These are phyloP conservation scores for Phlegmacium glaucopus DNA, from an alignment of 768 basidiomycete species.

Conservation along the genomic window DNA sequence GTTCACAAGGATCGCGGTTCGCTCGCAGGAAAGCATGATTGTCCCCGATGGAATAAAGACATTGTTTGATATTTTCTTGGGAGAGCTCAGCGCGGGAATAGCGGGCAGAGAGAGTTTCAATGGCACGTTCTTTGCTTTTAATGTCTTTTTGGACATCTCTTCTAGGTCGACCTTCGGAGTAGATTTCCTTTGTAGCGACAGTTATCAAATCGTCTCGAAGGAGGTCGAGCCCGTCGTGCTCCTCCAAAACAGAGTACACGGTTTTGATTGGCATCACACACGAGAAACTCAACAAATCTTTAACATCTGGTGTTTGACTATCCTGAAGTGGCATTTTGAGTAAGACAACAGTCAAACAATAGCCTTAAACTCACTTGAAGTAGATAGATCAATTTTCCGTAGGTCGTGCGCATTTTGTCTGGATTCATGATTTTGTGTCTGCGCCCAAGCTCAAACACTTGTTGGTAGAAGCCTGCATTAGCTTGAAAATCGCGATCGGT, in stretches of 20 bases:
- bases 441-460: conserved; percentile 77
- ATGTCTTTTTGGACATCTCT: conserved; percentile 85
- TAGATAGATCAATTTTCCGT: conserved; percentile 82
- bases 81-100: conserved; percentile 57
- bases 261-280: conserved; percentile 78
- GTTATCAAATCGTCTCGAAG: conserved; percentile 76
- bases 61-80: conserved; percentile 70
- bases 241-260: conserved; percentile 65
- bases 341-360: not conserved
- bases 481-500: conserved; percentile 75
- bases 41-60: conserved; percentile 85
- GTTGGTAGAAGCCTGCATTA: conserved; percentile 78
- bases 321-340: conserved; percentile 45
- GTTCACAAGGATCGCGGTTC: conserved; percentile 86
- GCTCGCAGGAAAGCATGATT: conserved; percentile 85
- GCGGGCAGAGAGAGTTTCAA: conserved; percentile 65
- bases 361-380: conserved; percentile 53
- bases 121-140: conserved; percentile 79
- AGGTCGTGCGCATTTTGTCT: conserved; percentile 87
- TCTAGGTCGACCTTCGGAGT: conserved; percentile 65
- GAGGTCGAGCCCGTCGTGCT: conserved; percentile 58
- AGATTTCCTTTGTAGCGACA: conserved; percentile 79
- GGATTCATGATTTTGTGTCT: conserved; percentile 92
- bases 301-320: conserved; percentile 80
- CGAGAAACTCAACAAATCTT: conserved; percentile 74